Percentiles rank a stretch among this genome's conserved stretches.
Conservation (phyloP, 2,329 filamentous ascomycete genomes). For the Fusarium euwallaceae region DNA sequence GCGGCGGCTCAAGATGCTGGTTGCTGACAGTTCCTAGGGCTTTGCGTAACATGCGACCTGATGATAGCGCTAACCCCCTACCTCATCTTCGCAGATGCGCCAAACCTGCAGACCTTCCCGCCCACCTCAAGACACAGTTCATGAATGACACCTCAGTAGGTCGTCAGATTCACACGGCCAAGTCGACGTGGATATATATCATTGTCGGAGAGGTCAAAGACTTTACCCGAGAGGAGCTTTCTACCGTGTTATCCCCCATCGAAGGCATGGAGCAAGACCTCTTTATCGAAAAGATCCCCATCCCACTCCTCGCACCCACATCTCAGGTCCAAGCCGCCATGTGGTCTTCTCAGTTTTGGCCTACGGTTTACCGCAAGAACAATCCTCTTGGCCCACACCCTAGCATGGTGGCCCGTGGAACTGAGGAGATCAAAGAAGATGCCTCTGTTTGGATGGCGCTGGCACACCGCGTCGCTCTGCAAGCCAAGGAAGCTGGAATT, state of each 20-base stretch:
- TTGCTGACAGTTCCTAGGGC: conserved; percentile 57
- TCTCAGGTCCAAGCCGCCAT: conserved; percentile 79
- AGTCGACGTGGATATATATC: conserved; percentile 72
- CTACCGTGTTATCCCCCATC: conserved; percentile 60
- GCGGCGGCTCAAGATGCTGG: neutral
- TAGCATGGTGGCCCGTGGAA: conserved; percentile 77
- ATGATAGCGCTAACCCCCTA: conserved; percentile 73
- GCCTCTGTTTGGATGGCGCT: conserved; percentile 76
- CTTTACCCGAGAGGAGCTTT: conserved; percentile 67
- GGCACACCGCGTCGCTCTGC: conserved; percentile 72
- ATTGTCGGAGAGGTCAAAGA: conserved; percentile 65
- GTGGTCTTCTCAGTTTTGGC: conserved; percentile 86
- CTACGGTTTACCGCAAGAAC: conserved; percentile 86
- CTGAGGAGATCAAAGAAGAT: conserved; percentile 75
- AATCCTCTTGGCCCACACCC: conserved; percentile 90
- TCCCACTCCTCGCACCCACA: conserved; percentile 80
- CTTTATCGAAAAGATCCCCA: conserved; percentile 73
- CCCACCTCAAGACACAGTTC: conserved; percentile 71
- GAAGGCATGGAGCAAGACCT: conserved; percentile 66
- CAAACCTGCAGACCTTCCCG: conserved; percentile 76
- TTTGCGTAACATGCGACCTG: conserved; percentile 68
- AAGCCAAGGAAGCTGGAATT: conserved; percentile 68
- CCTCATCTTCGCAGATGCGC: conserved; percentile 82
- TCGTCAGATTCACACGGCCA: conserved; percentile 69
- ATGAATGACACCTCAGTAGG: conserved; percentile 70